Base-by-base conservation (phyloP, 169 alveolate genomes). In the Plasmodium reichenowi region DNA sequence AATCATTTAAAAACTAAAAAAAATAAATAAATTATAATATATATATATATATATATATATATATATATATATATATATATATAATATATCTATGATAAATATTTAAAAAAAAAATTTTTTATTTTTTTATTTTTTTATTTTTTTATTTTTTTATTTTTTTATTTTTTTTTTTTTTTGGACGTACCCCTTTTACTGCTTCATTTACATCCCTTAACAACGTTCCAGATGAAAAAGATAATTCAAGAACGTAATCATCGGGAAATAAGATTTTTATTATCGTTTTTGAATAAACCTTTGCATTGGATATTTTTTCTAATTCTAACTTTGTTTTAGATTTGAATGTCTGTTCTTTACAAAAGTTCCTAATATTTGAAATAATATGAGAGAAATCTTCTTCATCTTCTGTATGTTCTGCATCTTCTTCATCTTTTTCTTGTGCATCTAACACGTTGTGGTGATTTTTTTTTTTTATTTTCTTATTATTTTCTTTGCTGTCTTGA, bases 161-260 rank as follows among this genome's bases (percentile, higher is more conserved):
- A 1, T 26, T 26, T 12, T 66, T 66, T 26, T n/a, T 13, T 32
- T 29, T 43, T 54, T 22, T 24, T 5, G 32, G 3, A 5, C 9
- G 17, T 78, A 78, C 89, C 80, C 32, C 29, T 66, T 78, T 78
- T 78, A 78, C 26, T n/a, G 5, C 22, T 29, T 63, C 89, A 52
- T 78, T 78, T 56, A 78, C 89, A 24, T 78, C 78, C 22, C 15
- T 54, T 64, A 78, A 64, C 22, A 43, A 26, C 7, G 89, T 78
- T 26, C 89, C 89, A 12, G 89, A 50, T 22, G 89, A 64, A 66
- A 78, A 78, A n/a, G 89, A 78, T 70, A 78, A 48, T 78, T 78
- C 89, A 17, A 78, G 68, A 22, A 78, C 59, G 67, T 78, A 78
- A 6, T 45, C 20, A 78, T 78, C 89, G 2, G 89, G 89, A 47